These are phyloP conservation scores for Cercospora zeae-maydis DNA, from an alignment of 2,329 filamentous ascomycete species.

Conservation along the genomic window DNA sequence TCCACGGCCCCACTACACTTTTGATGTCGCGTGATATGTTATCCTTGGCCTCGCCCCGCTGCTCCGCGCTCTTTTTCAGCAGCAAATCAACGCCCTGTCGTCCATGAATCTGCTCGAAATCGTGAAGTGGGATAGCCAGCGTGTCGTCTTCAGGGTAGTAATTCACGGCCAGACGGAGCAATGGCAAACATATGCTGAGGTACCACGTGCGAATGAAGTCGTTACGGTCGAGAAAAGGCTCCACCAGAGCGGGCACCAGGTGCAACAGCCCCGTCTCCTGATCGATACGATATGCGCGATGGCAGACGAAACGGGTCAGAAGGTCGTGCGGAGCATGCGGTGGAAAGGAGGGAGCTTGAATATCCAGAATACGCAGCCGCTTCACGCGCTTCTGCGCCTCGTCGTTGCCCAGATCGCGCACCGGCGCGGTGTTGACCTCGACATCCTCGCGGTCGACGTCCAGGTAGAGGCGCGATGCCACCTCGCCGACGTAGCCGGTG, in stretches of 20 bases:
- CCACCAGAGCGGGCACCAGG: slow-evolving; percentile 64
- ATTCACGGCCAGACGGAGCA: slow-evolving; percentile 65
- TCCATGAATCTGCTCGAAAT: slow-evolving; percentile 62
- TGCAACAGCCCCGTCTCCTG: slow-evolving; percentile 66
- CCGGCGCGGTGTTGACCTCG: slow-evolving; percentile 52
- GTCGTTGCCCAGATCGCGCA: slow-evolving; percentile 59
- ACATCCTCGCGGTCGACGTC: slow-evolving; percentile 41
- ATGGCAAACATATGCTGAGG: slow-evolving; percentile 64
- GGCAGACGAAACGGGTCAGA: slow-evolving; percentile 62
- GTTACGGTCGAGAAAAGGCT: slow-evolving; percentile 63
- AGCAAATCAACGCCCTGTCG: slow-evolving; percentile 58
- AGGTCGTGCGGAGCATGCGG: slow-evolving; percentile 52
- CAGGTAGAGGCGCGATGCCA: slow-evolving; percentile 51
- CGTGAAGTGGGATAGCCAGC: slow-evolving; percentile 59
- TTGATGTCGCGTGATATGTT: slow-evolving; percentile 60
- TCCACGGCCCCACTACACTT: slow-evolving; percentile 68
- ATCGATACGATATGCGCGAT: slow-evolving; percentile 66
- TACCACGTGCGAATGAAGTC: slow-evolving; percentile 64
- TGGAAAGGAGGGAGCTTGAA: slow-evolving; percentile 51
- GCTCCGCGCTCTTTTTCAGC: slow-evolving; percentile 51
- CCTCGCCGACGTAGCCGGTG: slow-evolving; percentile 56
- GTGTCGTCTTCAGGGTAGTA: slow-evolving; percentile 57
- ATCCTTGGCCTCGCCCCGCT: slow-evolving; percentile 27
- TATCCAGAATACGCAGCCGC: slow-evolving; percentile 60
- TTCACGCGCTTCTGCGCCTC: slow-evolving; percentile 62